Conservation (phyloP, 805 yeast species). For the Lipomyces spencermartinsiae region DNA sequence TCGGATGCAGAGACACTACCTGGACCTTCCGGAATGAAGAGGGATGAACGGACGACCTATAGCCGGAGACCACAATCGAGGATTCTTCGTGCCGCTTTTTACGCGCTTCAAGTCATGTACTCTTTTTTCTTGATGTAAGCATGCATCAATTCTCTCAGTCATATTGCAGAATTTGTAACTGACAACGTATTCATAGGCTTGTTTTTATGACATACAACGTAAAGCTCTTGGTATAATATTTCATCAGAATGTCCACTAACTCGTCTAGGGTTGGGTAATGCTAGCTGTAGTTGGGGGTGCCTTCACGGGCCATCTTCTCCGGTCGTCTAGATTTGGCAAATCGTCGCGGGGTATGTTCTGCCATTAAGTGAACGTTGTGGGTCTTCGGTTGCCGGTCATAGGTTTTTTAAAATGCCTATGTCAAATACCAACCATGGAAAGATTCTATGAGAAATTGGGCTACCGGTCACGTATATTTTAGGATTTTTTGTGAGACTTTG, state of each 20-base stretch:
- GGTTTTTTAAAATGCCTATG: not conserved
- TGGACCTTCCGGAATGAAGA: constrained; percentile 3
- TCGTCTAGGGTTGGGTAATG: constrained; percentile 72
- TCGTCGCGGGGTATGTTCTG: constrained; percentile 28
- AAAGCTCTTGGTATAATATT: constrained; percentile 18
- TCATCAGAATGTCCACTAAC: not conserved
- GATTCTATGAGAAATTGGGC: no score
- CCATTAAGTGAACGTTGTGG: constrained; percentile 13
- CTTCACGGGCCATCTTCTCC: constrained; percentile 66
- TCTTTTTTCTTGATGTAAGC: constrained; percentile 56
- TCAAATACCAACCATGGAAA: not conserved
- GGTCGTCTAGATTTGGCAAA: constrained; percentile 46
- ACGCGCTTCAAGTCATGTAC: constrained; percentile 71
- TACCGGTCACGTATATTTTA: no score
- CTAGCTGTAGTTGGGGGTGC: constrained; percentile 75
- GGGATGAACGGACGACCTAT: not conserved
- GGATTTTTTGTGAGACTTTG: no score
- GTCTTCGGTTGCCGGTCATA: not conserved
- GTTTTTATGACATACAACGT: constrained; percentile 83
- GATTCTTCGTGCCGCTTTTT: constrained; percentile 45
- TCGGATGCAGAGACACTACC: constrained; percentile 7
- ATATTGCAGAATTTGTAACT: not conserved
- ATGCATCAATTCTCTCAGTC: constrained; percentile 48
- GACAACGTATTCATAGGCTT: constrained; percentile 56
- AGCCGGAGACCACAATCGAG: not conserved